Evolutionary conservation across 2,329 filamentous ascomycete species (phyloP), one percentile per base, ranked within the genome.

Genomic region (Colletotrichum filicis): DNA sequence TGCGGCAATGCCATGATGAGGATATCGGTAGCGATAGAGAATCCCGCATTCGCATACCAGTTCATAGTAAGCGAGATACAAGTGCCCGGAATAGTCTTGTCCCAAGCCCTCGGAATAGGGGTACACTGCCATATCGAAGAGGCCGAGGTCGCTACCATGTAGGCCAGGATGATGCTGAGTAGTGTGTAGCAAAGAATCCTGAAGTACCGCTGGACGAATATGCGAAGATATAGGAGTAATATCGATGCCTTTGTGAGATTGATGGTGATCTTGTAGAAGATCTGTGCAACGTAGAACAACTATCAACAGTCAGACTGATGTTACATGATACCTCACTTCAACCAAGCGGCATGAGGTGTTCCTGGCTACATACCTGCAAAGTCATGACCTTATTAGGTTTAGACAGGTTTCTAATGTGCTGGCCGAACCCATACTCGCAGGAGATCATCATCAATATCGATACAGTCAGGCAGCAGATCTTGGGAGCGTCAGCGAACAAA

Each of bases 171-270:
- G 65, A 88, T 78, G 59, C 76, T 76, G 26, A 87, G 77, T 49
- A 88, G 78, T 19, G 79, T 68, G 69, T 83, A 83, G 71, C 84
- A 87, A 46, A 82, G 78, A 3, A 82, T 80, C 9, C 84, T 82
- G 75, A 89, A 89, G 78, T 81, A 84, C 58, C 73, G 80, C 59
- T 86, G 82, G 26, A 86, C 80, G 71, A 90, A 90, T 59, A 89
- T 87, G 30, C 87, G 86, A 26, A 88, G 85, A 75, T 89, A 90
- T 22, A 90, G 82, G 3, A 88, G 79, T 7, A 89, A 78, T 64
- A 89, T 87, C 3, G 87, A 89, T 1, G 84, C 79, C 75, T 90
- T 90, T 2, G 86, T 88, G 37, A 88, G 79, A 76, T 87, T 88
- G 71, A 89, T 86, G 55, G 85, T 86, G 74, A 87, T 78, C 75